These are phyloP conservation scores for Hypericum androsaemum DNA, from an alignment of 345 rosid genomes.

Conservation along the genomic window DNA sequence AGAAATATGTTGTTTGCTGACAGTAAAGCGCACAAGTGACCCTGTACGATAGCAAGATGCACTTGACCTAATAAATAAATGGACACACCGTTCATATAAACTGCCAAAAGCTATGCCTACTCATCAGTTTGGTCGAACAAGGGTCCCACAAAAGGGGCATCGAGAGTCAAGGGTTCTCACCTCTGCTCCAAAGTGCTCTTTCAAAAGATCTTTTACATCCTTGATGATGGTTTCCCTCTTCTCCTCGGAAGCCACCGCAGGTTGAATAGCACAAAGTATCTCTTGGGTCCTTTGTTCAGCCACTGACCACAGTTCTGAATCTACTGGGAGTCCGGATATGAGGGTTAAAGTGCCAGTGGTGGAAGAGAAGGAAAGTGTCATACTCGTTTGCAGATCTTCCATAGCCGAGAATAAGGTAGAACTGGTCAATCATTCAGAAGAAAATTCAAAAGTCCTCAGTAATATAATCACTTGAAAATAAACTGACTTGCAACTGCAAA, in stretches of 20 bases:
- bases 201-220: slow-evolving; percentile 44
- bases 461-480: no score
- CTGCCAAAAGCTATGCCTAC: no score
- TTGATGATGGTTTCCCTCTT: slow-evolving; percentile 52
- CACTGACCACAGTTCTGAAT: slow-evolving; percentile 50
- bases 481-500: no score
- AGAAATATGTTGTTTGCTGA: no score
- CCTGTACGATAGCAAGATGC: no score
- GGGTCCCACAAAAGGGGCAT: not conserved
- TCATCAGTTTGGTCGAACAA: no score
- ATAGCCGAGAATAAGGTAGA: slow-evolving; percentile 18
- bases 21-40: no score
- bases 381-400: slow-evolving; percentile 46
- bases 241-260: slow-evolving; percentile 50
- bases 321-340: slow-evolving; percentile 32
- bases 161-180: slow-evolving; percentile 29
- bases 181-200: slow-evolving; percentile 49
- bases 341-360: slow-evolving; percentile 17
- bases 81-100: no score
- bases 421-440: no score
- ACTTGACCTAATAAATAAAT: no score
- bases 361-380: slow-evolving; percentile 34
- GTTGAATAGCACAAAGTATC: slow-evolving; percentile 59
- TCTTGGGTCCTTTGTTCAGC: slow-evolving; percentile 72
- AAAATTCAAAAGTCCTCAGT: no score